Percentiles rank a stretch among this genome's conserved stretches.
Conservation (phyloP, 2,329 filamentous ascomycete genomes). For the Calonectria naviculata region DNA sequence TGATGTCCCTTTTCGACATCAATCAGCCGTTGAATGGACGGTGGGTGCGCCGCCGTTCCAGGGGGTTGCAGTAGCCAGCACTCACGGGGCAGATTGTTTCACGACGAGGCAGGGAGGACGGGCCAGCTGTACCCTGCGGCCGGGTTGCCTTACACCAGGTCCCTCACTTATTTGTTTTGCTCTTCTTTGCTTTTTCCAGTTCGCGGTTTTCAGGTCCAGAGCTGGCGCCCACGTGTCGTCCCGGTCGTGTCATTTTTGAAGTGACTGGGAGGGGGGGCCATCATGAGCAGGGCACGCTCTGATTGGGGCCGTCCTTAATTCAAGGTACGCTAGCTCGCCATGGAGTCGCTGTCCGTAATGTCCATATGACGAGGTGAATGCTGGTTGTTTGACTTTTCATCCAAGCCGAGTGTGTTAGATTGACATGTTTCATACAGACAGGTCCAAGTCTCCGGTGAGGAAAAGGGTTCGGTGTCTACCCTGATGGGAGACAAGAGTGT, state of each 20-base stretch:
- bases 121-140: neutral
- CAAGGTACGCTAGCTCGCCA: slow-evolving; percentile 3
- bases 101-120: slow-evolving; percentile 1
- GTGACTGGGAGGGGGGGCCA: slow-evolving; percentile 7
- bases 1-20: neutral
- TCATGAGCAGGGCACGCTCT: slow-evolving; percentile 9
- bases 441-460: neutral
- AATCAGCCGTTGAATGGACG: slow-evolving; percentile 5
- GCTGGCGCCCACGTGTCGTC: slow-evolving; percentile 25
- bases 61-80: neutral
- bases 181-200: slow-evolving; percentile 14
- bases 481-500: neutral
- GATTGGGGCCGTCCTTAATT: slow-evolving; percentile 12
- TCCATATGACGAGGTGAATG: neutral
- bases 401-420: neutral
- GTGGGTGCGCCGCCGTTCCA: neutral
- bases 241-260: slow-evolving; percentile 15
- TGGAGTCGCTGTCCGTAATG: slow-evolving; percentile 17
- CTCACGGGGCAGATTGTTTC: slow-evolving; percentile 2
- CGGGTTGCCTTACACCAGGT: neutral
- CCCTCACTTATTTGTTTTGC: neutral
- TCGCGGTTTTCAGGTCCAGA: slow-evolving; percentile 11
- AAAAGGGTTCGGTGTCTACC: neutral
- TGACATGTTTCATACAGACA: neutral
- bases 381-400: neutral